Conservation (phyloP, 371 early-diverging fungal genomes). For the Coemansia sp. region DNA sequence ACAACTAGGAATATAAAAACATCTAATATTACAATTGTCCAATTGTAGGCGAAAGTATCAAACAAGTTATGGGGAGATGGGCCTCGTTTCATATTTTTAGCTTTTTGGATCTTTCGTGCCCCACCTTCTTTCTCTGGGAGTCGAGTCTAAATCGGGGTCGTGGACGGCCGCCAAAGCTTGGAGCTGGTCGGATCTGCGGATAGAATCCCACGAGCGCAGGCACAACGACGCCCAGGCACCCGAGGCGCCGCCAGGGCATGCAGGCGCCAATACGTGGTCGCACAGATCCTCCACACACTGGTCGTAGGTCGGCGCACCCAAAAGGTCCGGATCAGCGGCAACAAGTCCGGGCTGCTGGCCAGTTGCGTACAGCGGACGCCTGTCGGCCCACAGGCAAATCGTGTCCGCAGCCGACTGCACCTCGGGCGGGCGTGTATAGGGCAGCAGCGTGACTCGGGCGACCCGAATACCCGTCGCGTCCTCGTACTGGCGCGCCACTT, state of each 20-base stretch:
- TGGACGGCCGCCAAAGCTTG: not conserved
- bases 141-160: not conserved
- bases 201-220: constrained; percentile 37
- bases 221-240: constrained; percentile 29
- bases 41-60: not conserved
- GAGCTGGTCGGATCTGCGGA: constrained; percentile 31
- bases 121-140: not conserved
- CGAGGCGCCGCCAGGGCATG: not conserved
- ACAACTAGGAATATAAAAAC: not conserved
- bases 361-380: constrained; percentile 11
- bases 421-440: not conserved
- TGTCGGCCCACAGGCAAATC: constrained; percentile 8
- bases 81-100: too few relatives aligned
- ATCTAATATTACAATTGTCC: not conserved
- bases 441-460: constrained; percentile 17
- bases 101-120: too few relatives aligned
- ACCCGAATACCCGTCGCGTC: constrained; percentile 19
- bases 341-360: not conserved
- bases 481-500: constrained; percentile 21
- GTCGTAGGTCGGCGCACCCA: not conserved
- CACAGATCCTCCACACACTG: constrained; percentile 10
- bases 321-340: not conserved
- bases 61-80: constrained; percentile 3
- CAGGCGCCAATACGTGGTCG: constrained; percentile 1
- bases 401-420: constrained; percentile 3